A percentile compares a stretch with the other conserved stretches of the same genome.
These are phyloP conservation scores for Sporobolomyces roseus DNA, from an alignment of 768 basidiomycete species.

Conservation along the genomic window DNA sequence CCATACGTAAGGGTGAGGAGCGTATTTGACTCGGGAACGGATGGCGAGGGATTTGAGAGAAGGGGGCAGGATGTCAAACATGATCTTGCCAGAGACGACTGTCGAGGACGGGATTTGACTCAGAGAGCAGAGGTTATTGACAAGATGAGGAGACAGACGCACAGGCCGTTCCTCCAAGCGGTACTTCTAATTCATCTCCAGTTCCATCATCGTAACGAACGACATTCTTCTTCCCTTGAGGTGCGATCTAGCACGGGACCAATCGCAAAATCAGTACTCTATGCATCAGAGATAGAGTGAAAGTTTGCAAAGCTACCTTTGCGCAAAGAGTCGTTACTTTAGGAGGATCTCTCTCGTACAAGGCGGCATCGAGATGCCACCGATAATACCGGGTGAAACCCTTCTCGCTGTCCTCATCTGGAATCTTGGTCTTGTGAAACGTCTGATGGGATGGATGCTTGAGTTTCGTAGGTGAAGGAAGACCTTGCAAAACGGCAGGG, in stretches of 20 bases:
- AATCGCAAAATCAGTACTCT: no score
- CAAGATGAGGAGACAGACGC: constrained; percentile 48
- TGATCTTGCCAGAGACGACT: constrained; percentile 64
- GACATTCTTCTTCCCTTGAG: constrained; percentile 60
- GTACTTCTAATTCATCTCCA: constrained; percentile 73
- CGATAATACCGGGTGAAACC: constrained; percentile 85
- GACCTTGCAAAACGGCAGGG: constrained; percentile 33
- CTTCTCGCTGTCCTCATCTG: constrained; percentile 66
- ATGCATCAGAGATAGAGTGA: no score
- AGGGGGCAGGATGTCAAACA: constrained; percentile 72
- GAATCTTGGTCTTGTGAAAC: constrained; percentile 77
- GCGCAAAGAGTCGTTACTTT: constrained; percentile 82
- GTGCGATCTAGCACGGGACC: no score
- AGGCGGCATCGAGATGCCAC: constrained; percentile 88
- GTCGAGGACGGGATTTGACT: background rate
- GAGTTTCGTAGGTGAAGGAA: constrained; percentile 56
- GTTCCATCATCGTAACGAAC: constrained; percentile 61
- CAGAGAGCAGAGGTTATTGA: no score
- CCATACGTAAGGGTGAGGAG: constrained; percentile 86
- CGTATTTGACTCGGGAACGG: constrained; percentile 67
- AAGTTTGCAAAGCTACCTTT: no score
- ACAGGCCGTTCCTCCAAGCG: constrained; percentile 82
- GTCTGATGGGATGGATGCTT: constrained; percentile 81
- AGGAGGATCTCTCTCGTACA: constrained; percentile 56
- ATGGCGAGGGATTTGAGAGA: constrained; percentile 76